These are phyloP conservation scores for Dendrobium catenatum DNA, from an alignment of 106 monocot species.

Conservation along the genomic window DNA sequence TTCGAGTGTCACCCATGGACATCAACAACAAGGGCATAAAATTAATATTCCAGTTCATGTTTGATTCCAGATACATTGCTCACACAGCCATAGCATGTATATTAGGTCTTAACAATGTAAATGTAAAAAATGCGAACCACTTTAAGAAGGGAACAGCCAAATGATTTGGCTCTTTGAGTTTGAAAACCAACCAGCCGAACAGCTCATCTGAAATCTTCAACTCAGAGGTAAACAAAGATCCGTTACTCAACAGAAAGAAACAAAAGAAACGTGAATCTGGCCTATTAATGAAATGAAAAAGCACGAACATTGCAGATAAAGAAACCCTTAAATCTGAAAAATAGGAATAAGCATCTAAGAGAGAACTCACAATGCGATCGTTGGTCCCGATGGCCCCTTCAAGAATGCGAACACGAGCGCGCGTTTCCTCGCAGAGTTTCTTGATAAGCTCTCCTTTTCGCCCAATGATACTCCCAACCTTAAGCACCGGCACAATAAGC, in stretches of 20 bases:
- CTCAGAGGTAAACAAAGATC: not conserved
- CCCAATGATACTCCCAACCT: slow-evolving; percentile 84
- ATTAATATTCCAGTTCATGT: not conserved
- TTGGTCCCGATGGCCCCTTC: slow-evolving; percentile 53
- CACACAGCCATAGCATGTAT: not conserved
- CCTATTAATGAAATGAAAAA: not conserved
- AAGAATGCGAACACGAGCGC: slow-evolving; percentile 62
- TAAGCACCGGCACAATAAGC: slow-evolving; percentile 65
- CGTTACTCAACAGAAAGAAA: not conserved
- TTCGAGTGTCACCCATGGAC: too few species aligned
- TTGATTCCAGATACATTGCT: not conserved
- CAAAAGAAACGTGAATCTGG: not conserved
- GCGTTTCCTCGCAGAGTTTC: slow-evolving; percentile 84
- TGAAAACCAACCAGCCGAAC: not conserved
- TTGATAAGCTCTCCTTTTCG: slow-evolving; percentile 80
- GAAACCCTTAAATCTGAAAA: not conserved
- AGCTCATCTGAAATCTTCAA: not conserved
- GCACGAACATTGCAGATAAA: not conserved
- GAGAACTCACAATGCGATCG: slow-evolving; percentile 70
- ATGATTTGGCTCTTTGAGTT: not conserved
- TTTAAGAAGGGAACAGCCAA: not conserved
- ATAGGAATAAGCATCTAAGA: not conserved
- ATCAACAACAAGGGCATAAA: too few species aligned
- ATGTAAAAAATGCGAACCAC: not conserved
- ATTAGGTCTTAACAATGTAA: not conserved